phyloP scores from a whole-genome alignment of 331 rosid genomes.

The Spiraea crenata region DNA sequence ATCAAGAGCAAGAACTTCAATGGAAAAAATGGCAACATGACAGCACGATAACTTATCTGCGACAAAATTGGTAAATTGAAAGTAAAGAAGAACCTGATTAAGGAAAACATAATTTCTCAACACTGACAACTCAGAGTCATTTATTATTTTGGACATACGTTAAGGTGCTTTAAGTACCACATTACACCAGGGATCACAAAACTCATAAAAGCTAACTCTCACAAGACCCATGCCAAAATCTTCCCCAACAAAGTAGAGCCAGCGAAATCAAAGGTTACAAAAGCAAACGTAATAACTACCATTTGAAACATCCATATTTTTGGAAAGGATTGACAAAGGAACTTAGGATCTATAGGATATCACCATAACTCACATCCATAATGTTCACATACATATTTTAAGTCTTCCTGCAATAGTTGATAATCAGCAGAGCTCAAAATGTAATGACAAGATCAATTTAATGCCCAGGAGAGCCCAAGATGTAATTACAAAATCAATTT shows the following conservation, averaged over 20 bases:
- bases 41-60: not conserved
- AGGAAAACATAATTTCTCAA: not conserved
- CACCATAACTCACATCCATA: not conserved
- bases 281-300: not conserved
- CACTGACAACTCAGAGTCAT: not conserved
- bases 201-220: no score
- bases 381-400: not conserved
- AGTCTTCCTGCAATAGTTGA: not conserved
- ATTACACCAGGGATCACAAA: no score
- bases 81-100: not conserved
- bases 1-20: not conserved
- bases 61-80: no score
- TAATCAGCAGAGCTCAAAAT: not conserved
- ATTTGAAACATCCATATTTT: not conserved
- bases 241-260: no score
- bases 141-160: no score
- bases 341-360: not conserved
- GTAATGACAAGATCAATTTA: not conserved
- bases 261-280: no score
- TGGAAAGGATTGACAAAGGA: not conserved
- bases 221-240: no score
- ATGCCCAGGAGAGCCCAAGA: not conserved
- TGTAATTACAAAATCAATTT: not conserved
- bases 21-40: not conserved
- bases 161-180: no score